These are phyloP conservation scores for Neonectria coccinea DNA, from an alignment of 2,329 filamentous ascomycete species.

Conservation along the genomic window DNA sequence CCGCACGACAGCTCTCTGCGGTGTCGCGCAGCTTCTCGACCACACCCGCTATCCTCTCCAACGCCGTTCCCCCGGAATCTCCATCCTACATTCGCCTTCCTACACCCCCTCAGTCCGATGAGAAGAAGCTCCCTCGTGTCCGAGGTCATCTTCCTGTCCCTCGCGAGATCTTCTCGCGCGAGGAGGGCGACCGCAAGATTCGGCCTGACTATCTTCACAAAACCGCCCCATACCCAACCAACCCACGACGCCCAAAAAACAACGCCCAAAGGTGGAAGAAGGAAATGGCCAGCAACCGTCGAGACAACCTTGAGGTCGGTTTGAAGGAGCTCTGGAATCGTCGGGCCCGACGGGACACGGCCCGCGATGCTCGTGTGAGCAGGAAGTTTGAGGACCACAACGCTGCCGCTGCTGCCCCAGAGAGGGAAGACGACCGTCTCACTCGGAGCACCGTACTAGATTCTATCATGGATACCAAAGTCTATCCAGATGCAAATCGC, in stretches of 20 bases:
- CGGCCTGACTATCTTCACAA: constrained; percentile 69
- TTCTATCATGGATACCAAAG: constrained; percentile 60
- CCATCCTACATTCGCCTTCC: constrained; percentile 89
- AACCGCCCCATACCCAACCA: constrained; percentile 68
- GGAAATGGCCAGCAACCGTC: constrained; percentile 77
- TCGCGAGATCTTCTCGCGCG: constrained; percentile 78
- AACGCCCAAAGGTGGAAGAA: constrained; percentile 72
- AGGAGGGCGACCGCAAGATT: constrained; percentile 70
- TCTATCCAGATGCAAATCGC: constrained; percentile 72
- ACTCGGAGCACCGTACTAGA: constrained; percentile 75
- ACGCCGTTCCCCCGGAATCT: constrained; percentile 83
- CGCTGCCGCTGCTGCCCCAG: constrained; percentile 68
- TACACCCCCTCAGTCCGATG: constrained; percentile 76
- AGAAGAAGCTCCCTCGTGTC: constrained; percentile 59
- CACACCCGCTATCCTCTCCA: constrained; percentile 57
- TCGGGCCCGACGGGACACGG: constrained; percentile 61
- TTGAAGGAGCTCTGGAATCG: constrained; percentile 76
- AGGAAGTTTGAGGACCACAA: constrained; percentile 61
- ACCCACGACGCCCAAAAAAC: constrained; percentile 51
- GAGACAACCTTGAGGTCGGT: constrained; percentile 78
- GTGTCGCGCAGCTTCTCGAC: constrained; percentile 50
- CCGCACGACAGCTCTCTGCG: constrained; percentile 43
- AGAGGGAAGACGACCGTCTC: constrained; percentile 80
- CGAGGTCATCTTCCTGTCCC: constrained; percentile 88
- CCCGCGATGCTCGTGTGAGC: constrained; percentile 54